phyloP scores from a whole-genome alignment of 2,329 filamentous ascomycete species.

The Xylaria polymorpha region DNA sequence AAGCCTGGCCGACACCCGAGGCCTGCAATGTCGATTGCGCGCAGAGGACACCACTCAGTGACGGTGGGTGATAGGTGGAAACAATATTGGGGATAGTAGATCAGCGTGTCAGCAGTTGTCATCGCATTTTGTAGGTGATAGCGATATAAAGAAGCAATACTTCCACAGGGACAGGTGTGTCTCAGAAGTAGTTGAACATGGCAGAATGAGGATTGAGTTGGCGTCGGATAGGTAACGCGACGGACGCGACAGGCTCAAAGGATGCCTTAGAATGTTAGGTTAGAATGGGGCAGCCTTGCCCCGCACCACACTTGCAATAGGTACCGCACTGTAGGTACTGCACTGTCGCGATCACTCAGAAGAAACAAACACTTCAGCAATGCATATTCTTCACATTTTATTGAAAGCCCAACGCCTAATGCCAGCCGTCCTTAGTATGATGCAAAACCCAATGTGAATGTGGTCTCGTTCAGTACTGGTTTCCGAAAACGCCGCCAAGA shows the following conservation, averaged over 20 bases:
- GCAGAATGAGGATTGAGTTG: conserved; percentile 7
- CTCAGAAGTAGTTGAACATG: conserved; percentile 34
- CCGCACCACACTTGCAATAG: conserved; percentile 23
- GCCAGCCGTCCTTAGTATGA: conserved; percentile 8
- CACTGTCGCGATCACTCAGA: not conserved
- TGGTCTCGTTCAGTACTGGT: conserved; percentile 22
- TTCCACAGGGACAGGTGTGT: conserved; percentile 18
- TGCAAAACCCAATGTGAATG: conserved; percentile 15
- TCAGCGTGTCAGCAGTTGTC: conserved; percentile 53
- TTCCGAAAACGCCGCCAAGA: conserved; percentile 16
- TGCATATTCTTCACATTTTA: not conserved
- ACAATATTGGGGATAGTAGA: conserved; percentile 70
- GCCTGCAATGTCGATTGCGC: conserved; percentile 60
- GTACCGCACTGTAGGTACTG: not conserved
- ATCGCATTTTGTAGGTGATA: conserved; percentile 54
- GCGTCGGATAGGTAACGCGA: conserved; percentile 9
- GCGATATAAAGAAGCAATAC: conserved; percentile 37
- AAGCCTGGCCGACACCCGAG: conserved; percentile 63
- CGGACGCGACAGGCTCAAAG: conserved; percentile 31
- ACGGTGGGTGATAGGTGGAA: conserved; percentile 72
- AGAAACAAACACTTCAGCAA: not conserved
- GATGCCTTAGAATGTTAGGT: too few species aligned
- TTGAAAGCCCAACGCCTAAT: conserved; percentile 12
- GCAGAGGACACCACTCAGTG: conserved; percentile 69
- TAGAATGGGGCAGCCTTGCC: conserved; percentile 19